Evolutionary conservation across 2,329 filamentous ascomycete species (phyloP), one percentile per base, ranked within the genome.

Genomic region (Aspergillus vadensis): DNA sequence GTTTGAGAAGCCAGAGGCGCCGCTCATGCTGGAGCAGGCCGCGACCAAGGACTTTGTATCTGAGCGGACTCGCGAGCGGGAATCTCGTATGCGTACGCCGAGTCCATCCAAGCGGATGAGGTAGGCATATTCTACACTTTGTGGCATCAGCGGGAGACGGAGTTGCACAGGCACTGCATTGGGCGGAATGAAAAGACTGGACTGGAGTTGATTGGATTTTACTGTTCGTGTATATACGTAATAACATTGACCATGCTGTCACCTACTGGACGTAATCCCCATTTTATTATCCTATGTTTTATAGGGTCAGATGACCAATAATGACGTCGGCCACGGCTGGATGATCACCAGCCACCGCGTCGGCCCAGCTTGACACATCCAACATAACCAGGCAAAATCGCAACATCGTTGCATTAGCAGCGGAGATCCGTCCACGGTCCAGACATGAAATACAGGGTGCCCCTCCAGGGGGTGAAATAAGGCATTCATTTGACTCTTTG

Each of bases 11-110:
- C 64, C 73, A 21, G 67, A 74, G 0, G 60, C 61, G 7, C 71
- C 69, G 1, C 59, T 75, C 49, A 66, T 70, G 67, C 64, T 77
- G 2, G 72, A 76, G 23, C 68, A 73, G 38, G 67, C 70, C 2
- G 67, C 67, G 12, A 62, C 64, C 2, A 70, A 72, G 63, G 69
- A 71, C 27, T 73, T 74, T 57, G 69, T 69, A 51, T 73, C 65
- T 2, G 73, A 70, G 41, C 71, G 72, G 43, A 73, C 64, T 49
- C 73, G 70, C 19, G 70, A 71, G 39, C 68, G 71, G 4, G 69
- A 72, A 44, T 64, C 64, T 10, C 71, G 75, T 47, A 60, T 74
- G 51, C 74, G 73, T n/a, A 76, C 73, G 2, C 76, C 76, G 15
- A 77, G 75, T 61, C 76, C 76, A 3, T 66, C 68, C 2, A 77